Evolutionary conservation across 1,139 yeast genomes (phyloP).

Genomic region (Yamadazyma atlantica): DNA sequence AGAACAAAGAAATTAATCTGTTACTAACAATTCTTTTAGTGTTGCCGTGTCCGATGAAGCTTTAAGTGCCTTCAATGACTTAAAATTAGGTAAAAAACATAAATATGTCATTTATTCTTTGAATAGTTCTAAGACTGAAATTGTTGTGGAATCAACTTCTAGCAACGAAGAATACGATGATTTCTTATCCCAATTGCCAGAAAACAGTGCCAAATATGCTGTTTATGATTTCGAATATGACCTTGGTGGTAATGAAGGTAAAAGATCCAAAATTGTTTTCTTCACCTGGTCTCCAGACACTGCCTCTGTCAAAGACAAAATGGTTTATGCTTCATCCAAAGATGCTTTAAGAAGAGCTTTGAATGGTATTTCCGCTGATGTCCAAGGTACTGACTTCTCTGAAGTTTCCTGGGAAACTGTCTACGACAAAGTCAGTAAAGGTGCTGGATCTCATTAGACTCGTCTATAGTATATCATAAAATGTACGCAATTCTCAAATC

Average conservation of each 20-base stretch:
- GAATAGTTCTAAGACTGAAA: constrained; percentile 84
- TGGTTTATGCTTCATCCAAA: constrained; percentile 97
- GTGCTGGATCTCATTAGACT: constrained; percentile 50
- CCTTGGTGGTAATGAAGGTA: constrained; percentile 86
- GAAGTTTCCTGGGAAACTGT: constrained; percentile 95
- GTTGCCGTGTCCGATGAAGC: constrained; percentile 97
- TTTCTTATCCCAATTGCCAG: constrained; percentile 86
- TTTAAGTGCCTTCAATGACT: constrained; percentile 87
- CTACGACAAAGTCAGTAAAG: constrained; percentile 84
- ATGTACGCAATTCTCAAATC: background rate
- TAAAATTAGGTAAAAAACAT: constrained; percentile 90
- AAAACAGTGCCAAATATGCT: constrained; percentile 94
- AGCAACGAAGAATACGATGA: constrained; percentile 72
- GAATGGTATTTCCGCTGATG: constrained; percentile 89
- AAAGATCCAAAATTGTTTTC: constrained; percentile 91
- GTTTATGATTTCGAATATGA: constrained; percentile 96
- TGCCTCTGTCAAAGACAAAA: constrained; percentile 91
- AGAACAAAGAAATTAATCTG: constrained; percentile 7
- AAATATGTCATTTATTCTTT: constrained; percentile 80
- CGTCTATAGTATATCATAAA: background rate
- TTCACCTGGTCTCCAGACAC: constrained; percentile 98
- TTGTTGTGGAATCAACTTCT: constrained; percentile 85
- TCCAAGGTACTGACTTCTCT: constrained; percentile 97
- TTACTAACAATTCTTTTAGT: constrained; percentile 40
- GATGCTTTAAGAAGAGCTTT: constrained; percentile 97